A percentile compares a stretch with the other conserved stretches of the same genome.
These are phyloP conservation scores for Dactylorhiza incarnata DNA, from an alignment of 106 monocot species.

Conservation along the genomic window DNA sequence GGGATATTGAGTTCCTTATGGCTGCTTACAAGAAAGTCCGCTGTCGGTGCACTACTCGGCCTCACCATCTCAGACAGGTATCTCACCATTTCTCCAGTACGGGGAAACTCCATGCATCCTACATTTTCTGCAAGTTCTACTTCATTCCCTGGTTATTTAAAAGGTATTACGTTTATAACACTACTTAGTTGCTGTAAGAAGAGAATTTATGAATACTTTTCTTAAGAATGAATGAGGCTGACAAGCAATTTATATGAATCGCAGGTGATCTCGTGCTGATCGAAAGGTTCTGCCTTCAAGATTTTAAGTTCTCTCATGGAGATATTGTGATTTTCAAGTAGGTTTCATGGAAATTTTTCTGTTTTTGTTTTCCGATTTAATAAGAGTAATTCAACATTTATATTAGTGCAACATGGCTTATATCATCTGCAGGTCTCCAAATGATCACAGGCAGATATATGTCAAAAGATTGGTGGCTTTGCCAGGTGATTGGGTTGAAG, in stretches of 20 bases:
- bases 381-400: background rate
- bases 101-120: constrained; percentile 74
- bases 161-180: constrained; percentile 27
- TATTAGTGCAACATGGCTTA: background rate
- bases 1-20: constrained; percentile 32
- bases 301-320: constrained; percentile 69
- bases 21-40: constrained; percentile 34
- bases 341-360: constrained; percentile 2
- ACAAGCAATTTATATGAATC: background rate
- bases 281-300: constrained; percentile 67
- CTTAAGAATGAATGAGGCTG: background rate
- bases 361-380: background rate
- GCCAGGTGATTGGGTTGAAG: constrained; percentile 73
- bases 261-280: constrained; percentile 59
- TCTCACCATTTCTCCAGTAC: constrained; percentile 36
- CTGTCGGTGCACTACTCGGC: constrained; percentile 37
- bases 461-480: constrained; percentile 82
- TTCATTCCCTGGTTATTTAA: constrained; percentile 27
- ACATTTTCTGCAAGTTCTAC: constrained; percentile 38
- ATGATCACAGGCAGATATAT: constrained; percentile 34
- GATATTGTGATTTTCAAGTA: constrained; percentile 78
- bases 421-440: constrained; percentile 34
- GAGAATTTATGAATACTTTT: background rate
- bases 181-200: background rate
- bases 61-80: constrained; percentile 72